Evolutionary conservation across 805 yeast species (phyloP).

Genomic region (Wickerhamomyces chaumierensis): DNA sequence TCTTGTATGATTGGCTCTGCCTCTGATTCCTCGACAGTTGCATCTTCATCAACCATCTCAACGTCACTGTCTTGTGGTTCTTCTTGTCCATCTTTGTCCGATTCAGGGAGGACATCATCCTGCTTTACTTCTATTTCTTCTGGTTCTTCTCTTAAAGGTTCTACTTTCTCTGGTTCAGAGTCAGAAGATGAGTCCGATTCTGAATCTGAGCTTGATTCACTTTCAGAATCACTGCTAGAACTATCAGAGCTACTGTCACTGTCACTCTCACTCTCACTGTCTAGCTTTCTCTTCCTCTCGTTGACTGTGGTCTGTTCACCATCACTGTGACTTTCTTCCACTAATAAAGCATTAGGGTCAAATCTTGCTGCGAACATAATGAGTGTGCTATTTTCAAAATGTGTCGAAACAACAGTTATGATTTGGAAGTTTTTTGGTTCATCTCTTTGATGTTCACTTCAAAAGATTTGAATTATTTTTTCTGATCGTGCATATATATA

Average conservation of each 20-base stretch:
- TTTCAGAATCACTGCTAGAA: constrained; percentile 2
- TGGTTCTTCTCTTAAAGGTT: not conserved
- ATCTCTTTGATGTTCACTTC: no score
- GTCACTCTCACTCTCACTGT: constrained; percentile 6
- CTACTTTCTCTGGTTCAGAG: constrained; percentile 2
- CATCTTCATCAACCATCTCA: constrained; percentile 2
- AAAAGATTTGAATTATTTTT: no score
- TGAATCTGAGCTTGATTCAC: not conserved
- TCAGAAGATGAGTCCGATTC: constrained; percentile 2
- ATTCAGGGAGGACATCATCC: constrained; percentile 2
- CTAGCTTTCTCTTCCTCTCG: constrained; percentile 7
- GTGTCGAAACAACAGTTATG: no score
- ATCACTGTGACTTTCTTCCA: constrained; percentile 4
- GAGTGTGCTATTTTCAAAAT: no score
- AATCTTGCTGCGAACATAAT: constrained; percentile 54
- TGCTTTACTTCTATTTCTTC: constrained; percentile 3
- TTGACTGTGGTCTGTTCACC: constrained; percentile 3
- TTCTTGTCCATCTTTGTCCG: not conserved
- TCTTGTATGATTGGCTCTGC: constrained; percentile 14
- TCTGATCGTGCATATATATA: no score
- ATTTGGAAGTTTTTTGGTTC: no score
- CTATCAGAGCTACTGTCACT: constrained; percentile 14
- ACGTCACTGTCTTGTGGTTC: constrained; percentile 6
- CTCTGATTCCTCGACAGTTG: constrained; percentile 9
- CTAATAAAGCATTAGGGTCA: constrained; percentile 32